Evolutionary conservation across 768 basidiomycete genomes (phyloP).

Genomic region (Leccinum rimulosum): DNA sequence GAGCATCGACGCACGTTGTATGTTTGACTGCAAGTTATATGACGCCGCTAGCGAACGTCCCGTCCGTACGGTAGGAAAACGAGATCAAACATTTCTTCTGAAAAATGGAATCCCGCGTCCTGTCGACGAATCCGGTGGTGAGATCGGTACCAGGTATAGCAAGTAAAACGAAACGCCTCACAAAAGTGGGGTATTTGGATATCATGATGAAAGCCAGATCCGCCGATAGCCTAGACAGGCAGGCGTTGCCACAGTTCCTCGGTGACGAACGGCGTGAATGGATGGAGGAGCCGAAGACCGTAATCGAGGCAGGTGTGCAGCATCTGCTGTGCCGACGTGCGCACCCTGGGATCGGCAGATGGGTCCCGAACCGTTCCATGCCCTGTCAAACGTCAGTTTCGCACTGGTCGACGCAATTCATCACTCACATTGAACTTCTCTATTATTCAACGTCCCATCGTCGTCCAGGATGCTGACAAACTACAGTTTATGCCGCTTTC

Average conservation of each 20-base stretch:
- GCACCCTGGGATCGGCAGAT: conserved; percentile 55
- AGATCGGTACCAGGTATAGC: background rate
- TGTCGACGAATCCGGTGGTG: conserved; percentile 25
- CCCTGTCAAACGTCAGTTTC: too few species aligned
- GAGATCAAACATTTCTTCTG: conserved; percentile 80
- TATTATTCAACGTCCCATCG: too few species aligned
- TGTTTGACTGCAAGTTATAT: conserved; percentile 83
- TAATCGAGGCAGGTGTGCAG: conserved; percentile 92
- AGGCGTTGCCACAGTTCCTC: conserved; percentile 98
- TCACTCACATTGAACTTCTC: conserved; percentile 26
- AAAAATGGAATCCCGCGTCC: conserved; percentile 60
- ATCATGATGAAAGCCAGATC: conserved; percentile 90
- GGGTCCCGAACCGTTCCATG: conserved; percentile 44
- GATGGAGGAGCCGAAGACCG: conserved; percentile 88
- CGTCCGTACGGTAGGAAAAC: conserved; percentile 76
- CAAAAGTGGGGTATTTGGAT: conserved; percentile 74
- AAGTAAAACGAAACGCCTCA: conserved; percentile 38
- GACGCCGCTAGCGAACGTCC: conserved; percentile 54
- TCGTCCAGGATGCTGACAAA: too few species aligned
- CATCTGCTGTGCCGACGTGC: conserved; percentile 89
- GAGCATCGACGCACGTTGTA: conserved; percentile 30
- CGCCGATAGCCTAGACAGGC: conserved; percentile 66
- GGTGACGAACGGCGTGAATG: conserved; percentile 99
- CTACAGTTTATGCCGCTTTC: too few species aligned
- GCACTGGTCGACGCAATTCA: conserved; percentile 49